These are phyloP conservation scores for Trichoderma citrinoviride DNA, from an alignment of 2,329 filamentous ascomycete genomes.

Conservation along the genomic window DNA sequence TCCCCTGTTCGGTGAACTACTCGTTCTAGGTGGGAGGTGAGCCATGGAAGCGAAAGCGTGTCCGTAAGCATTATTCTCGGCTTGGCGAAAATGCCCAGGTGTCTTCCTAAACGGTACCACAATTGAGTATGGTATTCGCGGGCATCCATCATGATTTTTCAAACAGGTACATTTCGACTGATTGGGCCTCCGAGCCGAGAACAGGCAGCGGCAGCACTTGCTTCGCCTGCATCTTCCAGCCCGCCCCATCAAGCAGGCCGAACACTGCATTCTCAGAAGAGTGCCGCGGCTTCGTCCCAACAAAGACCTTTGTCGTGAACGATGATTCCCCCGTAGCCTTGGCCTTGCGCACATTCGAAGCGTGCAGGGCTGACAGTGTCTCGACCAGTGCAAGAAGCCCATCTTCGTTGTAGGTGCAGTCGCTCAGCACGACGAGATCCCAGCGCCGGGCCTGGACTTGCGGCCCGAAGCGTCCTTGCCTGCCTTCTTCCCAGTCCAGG, in stretches of 20 bases:
- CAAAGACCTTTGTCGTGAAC: too few relatives aligned
- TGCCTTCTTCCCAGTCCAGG: slow-evolving; percentile 56
- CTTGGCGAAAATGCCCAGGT: background rate
- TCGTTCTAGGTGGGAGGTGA: slow-evolving; percentile 1
- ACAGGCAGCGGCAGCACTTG: too few relatives aligned
- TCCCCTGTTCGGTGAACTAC: background rate
- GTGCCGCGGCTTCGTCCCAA: too few relatives aligned
- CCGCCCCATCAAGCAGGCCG: too few relatives aligned
- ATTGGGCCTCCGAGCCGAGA: too few relatives aligned
- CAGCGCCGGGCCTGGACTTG: slow-evolving; percentile 42
- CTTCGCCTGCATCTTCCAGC: too few relatives aligned
- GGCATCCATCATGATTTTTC: too few relatives aligned
- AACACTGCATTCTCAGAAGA: too few relatives aligned
- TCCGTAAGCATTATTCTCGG: background rate
- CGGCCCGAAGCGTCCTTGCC: slow-evolving; percentile 44
- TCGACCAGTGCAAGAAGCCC: slow-evolving; percentile 52
- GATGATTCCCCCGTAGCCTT: too few relatives aligned
- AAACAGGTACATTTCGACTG: too few relatives aligned
- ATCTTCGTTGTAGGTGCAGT: slow-evolving; percentile 62
- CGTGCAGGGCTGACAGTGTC: slow-evolving; percentile 32
- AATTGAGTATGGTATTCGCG: background rate
- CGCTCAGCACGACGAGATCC: slow-evolving; percentile 56
- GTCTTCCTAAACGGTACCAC: background rate
- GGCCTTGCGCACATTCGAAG: background rate
- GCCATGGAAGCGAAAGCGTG: slow-evolving; percentile 4